Conservation (phyloP, 257 asterid species). For the Fraxinus quadrangulata region DNA sequence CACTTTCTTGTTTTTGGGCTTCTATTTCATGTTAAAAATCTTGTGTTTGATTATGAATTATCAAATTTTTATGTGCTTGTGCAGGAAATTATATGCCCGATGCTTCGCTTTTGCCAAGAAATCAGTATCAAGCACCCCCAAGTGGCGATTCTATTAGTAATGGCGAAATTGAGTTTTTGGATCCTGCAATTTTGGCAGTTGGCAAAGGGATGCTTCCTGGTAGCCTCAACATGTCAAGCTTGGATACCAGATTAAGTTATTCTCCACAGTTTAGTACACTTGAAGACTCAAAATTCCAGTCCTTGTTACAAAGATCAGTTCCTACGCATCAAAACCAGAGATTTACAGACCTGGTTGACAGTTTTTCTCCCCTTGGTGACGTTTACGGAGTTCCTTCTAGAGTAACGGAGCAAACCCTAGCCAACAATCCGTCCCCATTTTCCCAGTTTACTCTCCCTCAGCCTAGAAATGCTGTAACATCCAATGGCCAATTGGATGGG, state of each 20-base stretch:
- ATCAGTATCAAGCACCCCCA: conserved; percentile 62
- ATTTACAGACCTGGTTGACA: conserved; percentile 45
- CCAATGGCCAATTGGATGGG: conserved; percentile 87
- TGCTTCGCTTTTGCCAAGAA: conserved; percentile 50
- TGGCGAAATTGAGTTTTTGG: conserved; percentile 83
- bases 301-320: conserved; percentile 66
- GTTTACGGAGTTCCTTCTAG: conserved; percentile 69
- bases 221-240: conserved; percentile 52
- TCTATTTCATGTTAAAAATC: conserved; percentile 2
- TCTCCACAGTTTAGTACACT: conserved; percentile 61
- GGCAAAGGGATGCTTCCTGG: conserved; percentile 80
- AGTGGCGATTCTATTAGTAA: conserved; percentile 45
- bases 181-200: conserved; percentile 98
- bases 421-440: conserved; percentile 61
- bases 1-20: background rate
- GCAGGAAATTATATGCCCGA: conserved; percentile 68
- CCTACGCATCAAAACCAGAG: conserved; percentile 72
- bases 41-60: background rate
- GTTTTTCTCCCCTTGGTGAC: conserved; percentile 50
- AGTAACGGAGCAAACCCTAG: conserved; percentile 60
- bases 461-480: conserved; percentile 57
- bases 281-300: conserved; percentile 70
- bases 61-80: conserved; percentile 22
- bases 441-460: conserved; percentile 61
- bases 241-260: conserved; percentile 58